Percentiles rank a stretch among this genome's conserved stretches.
phyloP scores from a whole-genome alignment of 1,139 yeast species.

The Suhomyces bokatorum region DNA sequence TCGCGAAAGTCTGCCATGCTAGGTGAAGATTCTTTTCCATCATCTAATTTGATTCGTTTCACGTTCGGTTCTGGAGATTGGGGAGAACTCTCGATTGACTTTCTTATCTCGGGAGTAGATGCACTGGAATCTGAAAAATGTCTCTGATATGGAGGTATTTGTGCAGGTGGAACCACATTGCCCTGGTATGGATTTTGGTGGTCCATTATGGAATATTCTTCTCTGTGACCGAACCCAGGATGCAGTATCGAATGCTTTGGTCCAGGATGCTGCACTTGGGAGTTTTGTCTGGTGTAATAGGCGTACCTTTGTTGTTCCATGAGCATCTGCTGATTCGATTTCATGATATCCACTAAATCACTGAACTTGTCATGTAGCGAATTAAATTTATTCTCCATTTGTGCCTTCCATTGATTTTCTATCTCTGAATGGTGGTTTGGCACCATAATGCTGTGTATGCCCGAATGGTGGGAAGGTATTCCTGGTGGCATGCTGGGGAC shows the following conservation, averaged over 20 bases:
- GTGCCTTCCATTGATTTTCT: slow-evolving; percentile 37
- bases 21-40: neutral
- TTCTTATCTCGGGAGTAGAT: slow-evolving; percentile 1
- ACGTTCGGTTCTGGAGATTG: neutral
- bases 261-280: neutral
- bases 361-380: slow-evolving; percentile 50
- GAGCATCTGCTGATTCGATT: slow-evolving; percentile 32
- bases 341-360: slow-evolving; percentile 41
- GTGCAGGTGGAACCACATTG: neutral
- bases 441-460: slow-evolving; percentile 2
- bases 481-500: neutral
- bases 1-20: slow-evolving; percentile 35
- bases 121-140: neutral
- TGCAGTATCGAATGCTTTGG: neutral
- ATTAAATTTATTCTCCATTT: slow-evolving; percentile 47
- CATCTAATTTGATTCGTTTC: neutral
- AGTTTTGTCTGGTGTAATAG: neutral
- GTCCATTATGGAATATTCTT: neutral
- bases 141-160: neutral
- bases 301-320: slow-evolving; percentile 22
- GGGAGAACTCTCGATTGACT: neutral
- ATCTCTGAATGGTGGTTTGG: slow-evolving; percentile 8
- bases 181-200: slow-evolving; percentile 2
- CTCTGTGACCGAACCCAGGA: neutral
- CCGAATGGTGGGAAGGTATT: slow-evolving; percentile 1